Base-by-base conservation (phyloP, 768 basidiomycete genomes). In the Boletales sp. region DNA sequence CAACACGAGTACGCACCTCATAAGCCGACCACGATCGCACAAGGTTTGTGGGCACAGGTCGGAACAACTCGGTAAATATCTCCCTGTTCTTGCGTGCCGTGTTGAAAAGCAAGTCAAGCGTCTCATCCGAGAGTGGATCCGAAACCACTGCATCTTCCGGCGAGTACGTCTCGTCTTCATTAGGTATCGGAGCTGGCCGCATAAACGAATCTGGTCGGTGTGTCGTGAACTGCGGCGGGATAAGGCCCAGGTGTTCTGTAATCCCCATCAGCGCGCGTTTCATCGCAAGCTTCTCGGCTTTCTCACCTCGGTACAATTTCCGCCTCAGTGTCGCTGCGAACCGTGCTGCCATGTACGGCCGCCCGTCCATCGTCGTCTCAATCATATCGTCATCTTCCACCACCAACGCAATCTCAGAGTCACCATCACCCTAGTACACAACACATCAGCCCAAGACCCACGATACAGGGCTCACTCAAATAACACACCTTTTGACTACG, bases 391-490 rank as follows among this genome's bases (percentile, higher is more conserved):
- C 70, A 60, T 99, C 95, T 68, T 98, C 94, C 30, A 96, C 86
- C 17, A 97, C 83, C 8, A 96, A 70, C 8, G 89, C 90, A 55
- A 97, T 95, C 70, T 98, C 96, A 1, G 92, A 95, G 68, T 95
- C 93, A 32, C 91, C 92, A 56, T 95, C 87, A 21, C 94, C 94
- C 83, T 87, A 41, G 21, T 21, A 21, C 13, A 55, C 52, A 21
- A 44, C 6, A 33, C n/a, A 34, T 55, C 30, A 66, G 46, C 42
- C 21, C 30, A 44, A 28, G 31, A 34, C 41, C 25, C 41, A 11
- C n/a, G 32, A 32, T 17, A 31, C 6, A 15, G 21, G 6, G 35
- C 17, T 19, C 4, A 35, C 13, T 32, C 18, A 25, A 14, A 8
- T 5, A 41, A 35, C 67, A 35, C 52, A 79, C 85, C 77, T 79